Conservation (phyloP, 805 yeast species). For the Kockiozyma suomiensis region DNA sequence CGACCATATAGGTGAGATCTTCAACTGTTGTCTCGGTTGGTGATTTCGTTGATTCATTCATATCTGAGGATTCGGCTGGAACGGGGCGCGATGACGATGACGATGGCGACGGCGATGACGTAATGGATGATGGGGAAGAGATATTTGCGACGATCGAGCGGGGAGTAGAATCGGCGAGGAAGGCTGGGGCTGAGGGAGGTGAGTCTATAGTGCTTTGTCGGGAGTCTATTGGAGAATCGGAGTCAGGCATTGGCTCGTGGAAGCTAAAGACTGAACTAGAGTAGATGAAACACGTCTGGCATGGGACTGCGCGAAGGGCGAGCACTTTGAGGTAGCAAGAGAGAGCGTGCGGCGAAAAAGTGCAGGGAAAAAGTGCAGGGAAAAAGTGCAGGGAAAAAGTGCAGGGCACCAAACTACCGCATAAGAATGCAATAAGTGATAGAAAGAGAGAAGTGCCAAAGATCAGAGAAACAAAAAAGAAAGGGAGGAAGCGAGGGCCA, state of each 20-base stretch:
- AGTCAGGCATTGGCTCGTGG: neutral
- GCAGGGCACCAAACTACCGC: no score
- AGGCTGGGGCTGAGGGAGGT: neutral
- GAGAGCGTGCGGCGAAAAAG: neutral
- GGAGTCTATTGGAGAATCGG: neutral
- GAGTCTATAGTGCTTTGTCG: neutral
- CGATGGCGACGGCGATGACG: neutral
- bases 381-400: neutral
- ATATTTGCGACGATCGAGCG: neutral
- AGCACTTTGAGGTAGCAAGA: neutral
- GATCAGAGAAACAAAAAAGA: no score
- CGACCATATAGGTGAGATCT: slow-evolving; percentile 6
- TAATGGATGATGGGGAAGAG: no score
- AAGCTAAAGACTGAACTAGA: no score
- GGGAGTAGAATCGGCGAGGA: neutral
- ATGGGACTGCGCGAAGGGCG: neutral
- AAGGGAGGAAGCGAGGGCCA: no score
- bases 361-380: neutral
- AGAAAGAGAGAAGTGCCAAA: no score
- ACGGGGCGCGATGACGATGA: neutral
- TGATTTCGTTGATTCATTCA: neutral
- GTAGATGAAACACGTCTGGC: no score
- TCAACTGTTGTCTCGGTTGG: neutral
- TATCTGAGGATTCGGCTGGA: neutral
- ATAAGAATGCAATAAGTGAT: no score